Evolutionary conservation across 108 stramenopile genomes (phyloP), one percentile per base, ranked within the genome.

Genomic region (Poteriospumella lacustris): DNA sequence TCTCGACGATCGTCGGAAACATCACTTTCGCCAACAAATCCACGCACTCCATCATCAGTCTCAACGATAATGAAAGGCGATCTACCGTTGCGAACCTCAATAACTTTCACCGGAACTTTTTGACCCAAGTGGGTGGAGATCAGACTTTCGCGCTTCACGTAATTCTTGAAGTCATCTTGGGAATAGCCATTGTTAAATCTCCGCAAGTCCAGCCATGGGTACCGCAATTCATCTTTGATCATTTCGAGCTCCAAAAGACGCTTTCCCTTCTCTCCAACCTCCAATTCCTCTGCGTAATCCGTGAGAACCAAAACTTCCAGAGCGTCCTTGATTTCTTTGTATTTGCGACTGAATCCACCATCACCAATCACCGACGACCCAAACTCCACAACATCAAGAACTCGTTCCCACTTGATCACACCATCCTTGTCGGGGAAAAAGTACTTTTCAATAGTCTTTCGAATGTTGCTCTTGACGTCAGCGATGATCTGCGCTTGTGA

Each of bases 161-260:
- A 92, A 78, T 31, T 85, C 86, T 69, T 89, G 86, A 89, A 92
- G 92, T n/a, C 93, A 91, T 58, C 84, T 87, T 60, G n/a, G n/a
- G n/a, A n/a, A n/a, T n/a, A n/a, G n/a, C n/a, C n/a, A n/a, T n/a
- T n/a, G n/a, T n/a, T n/a, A n/a, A n/a, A n/a, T n/a, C n/a, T n/a
- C n/a, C 93, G 82, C 24, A 91, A 91, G 79, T 91, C 92, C 44
- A 79, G 85, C 76, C 85, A 94, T 1, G 93, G 94, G 47, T 90
- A 77, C 44, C 94, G 89, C 78, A 94, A 91, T 78, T 95, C 93
- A 90, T 92, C 91, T 76, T 93, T 93, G 52, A 94, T 90, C 89
- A 91, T 90, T 39, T 91, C 88, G 60, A 96, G 68, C 38, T 79
- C 26, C 78, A 72, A 44, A 28, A 67, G 64, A 31, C 58, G 26